Evolutionary conservation across 495 filamentous ascomycete genomes (phyloP).

Genomic region (Cercophora samala): DNA sequence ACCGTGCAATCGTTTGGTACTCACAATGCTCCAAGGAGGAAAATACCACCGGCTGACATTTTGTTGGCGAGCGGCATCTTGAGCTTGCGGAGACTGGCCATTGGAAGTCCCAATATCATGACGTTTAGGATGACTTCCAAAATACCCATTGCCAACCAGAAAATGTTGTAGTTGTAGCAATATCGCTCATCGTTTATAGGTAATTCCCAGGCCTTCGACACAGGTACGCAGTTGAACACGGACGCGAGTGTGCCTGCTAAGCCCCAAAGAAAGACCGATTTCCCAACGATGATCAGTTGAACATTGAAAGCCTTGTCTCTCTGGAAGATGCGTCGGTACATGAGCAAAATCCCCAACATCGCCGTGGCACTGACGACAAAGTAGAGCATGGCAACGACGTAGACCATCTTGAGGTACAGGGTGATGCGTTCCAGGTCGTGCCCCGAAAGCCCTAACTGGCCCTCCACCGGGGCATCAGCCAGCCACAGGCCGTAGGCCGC

Average conservation of each 20-base stretch:
- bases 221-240: constrained; percentile 22
- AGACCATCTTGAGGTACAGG: constrained; percentile 42
- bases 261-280: constrained; percentile 24
- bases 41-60: constrained; percentile 28
- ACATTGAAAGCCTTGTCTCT: constrained; percentile 17
- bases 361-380: constrained; percentile 21
- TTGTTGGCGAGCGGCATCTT: constrained; percentile 28
- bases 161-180: constrained; percentile 27
- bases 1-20: background rate
- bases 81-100: constrained; percentile 29
- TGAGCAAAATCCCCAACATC: constrained; percentile 29
- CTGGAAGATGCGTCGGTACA: constrained; percentile 33
- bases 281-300: constrained; percentile 19
- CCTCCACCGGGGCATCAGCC: background rate
- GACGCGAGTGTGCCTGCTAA: constrained; percentile 19
- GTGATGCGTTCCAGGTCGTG: background rate
- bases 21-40: constrained; percentile 33
- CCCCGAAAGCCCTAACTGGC: background rate
- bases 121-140: constrained; percentile 33
- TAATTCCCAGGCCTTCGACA: constrained; percentile 20
- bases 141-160: constrained; percentile 28
- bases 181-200: constrained; percentile 15
- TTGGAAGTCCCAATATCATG: constrained; percentile 34
- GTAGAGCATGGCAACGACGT: constrained; percentile 24
- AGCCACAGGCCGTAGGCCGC: background rate